A percentile compares a stretch with the other conserved stretches of the same genome.
Conservation (phyloP, 805 yeast species). For the Saccharomycopsis sp. region DNA sequence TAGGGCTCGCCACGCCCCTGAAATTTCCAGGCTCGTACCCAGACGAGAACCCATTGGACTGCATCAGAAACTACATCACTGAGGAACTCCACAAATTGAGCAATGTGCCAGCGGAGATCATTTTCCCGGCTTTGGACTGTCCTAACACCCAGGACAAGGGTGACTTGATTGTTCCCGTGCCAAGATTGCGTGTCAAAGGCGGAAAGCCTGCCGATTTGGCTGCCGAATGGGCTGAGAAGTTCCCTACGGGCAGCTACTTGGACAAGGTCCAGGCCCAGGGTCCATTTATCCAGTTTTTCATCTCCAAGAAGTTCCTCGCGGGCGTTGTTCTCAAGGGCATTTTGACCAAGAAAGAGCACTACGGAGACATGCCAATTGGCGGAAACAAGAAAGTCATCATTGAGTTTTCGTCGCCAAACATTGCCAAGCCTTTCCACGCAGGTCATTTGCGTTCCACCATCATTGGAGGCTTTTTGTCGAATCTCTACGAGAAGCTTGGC, state of each 20-base stretch:
- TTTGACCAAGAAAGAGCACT: conserved; percentile 49
- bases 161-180: conserved; percentile 86
- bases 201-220: conserved; percentile 71
- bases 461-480: conserved; percentile 91
- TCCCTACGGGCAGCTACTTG: conserved; percentile 67
- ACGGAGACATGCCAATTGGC: conserved; percentile 74
- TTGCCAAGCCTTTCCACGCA: conserved; percentile 99
- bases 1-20: conserved; percentile 33
- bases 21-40: conserved; percentile 59
- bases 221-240: conserved; percentile 66
- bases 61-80: conserved; percentile 84
- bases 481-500: conserved; percentile 83
- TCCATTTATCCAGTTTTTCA: conserved; percentile 85
- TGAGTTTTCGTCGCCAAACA: conserved; percentile 96
- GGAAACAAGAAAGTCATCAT: conserved; percentile 62
- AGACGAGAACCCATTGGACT: conserved; percentile 72
- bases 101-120: conserved; percentile 60
- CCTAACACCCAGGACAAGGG: conserved; percentile 84
- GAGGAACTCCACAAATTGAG: conserved; percentile 67
- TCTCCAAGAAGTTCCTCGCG: conserved; percentile 58
- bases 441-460: conserved; percentile 97
- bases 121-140: conserved; percentile 83
- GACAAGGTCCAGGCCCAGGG: conserved; percentile 75
- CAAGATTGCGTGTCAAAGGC: conserved; percentile 82
- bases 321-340: conserved; percentile 65